phyloP scores from a whole-genome alignment of 441 rosid genomes.

The Gossypium schwendimanii region DNA sequence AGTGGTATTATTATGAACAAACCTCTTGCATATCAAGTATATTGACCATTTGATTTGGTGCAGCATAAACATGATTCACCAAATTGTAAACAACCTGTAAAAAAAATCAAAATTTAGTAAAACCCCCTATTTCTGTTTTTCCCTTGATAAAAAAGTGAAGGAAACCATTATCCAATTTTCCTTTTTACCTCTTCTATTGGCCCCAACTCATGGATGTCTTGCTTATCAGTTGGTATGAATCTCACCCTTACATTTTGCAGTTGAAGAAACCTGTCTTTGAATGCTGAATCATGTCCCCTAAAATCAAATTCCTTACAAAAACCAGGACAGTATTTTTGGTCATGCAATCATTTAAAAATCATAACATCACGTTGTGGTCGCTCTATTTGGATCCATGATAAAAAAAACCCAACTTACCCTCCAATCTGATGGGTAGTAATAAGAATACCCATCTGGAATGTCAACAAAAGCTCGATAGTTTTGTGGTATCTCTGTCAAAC shows the following conservation, averaged over 20 bases:
- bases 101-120: conserved; percentile 9
- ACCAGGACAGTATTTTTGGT: not conserved
- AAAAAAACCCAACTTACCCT: conserved; percentile 40
- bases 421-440: conserved; percentile 86
- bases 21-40: conserved; percentile 62
- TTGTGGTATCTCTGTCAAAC: conserved; percentile 51
- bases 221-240: conserved; percentile 70
- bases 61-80: conserved; percentile 55
- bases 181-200: conserved; percentile 56
- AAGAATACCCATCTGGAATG: conserved; percentile 67
- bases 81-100: conserved; percentile 53
- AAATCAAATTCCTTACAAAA: conserved; percentile 63
- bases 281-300: conserved; percentile 87
- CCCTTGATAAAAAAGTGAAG: too few species aligned
- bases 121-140: not conserved
- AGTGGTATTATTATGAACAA: conserved; percentile 1
- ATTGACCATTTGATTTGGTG: conserved; percentile 60
- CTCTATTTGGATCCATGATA: not conserved
- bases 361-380: too few species aligned
- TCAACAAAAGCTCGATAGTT: conserved; percentile 64
- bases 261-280: conserved; percentile 67
- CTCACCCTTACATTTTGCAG: conserved; percentile 77
- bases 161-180: not conserved
- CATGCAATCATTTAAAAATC: too few species aligned
- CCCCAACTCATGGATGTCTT: conserved; percentile 67